Evolutionary conservation across 1,139 yeast species (phyloP).

Genomic region (Yamadazyma atmosphaerica): DNA sequence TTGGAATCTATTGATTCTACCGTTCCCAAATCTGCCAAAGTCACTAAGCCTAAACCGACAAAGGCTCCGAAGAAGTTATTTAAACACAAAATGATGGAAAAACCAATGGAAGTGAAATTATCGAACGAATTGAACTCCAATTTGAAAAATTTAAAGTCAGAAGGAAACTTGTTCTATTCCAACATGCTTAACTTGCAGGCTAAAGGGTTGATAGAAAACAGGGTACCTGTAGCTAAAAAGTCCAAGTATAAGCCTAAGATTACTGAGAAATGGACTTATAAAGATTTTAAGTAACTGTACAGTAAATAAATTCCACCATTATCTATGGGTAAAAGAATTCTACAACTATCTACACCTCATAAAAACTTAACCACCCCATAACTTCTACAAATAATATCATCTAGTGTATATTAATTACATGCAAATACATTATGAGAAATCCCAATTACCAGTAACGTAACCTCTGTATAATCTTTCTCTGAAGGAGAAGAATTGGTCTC

Average conservation of each 20-base stretch:
- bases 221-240: conserved; percentile 69
- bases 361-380: too few relatives aligned
- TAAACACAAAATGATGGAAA: conserved; percentile 60
- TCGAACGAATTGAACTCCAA: conserved; percentile 88
- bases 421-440: conserved; percentile 30
- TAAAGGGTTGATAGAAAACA: conserved; percentile 81
- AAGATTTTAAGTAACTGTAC: conserved; percentile 65
- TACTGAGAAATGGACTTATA: conserved; percentile 90
- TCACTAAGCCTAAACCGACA: conserved; percentile 24
- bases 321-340: too few relatives aligned
- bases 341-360: too few relatives aligned
- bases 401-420: conserved; percentile 9
- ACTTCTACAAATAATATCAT: not conserved
- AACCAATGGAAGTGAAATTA: conserved; percentile 80
- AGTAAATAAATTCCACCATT: conserved; percentile 1
- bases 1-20: conserved; percentile 35
- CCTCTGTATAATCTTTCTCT: conserved; percentile 54
- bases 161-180: conserved; percentile 84
- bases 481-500: conserved; percentile 48
- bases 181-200: conserved; percentile 80
- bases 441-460: conserved; percentile 50
- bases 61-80: conserved; percentile 38
- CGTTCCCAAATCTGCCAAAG: conserved; percentile 15
- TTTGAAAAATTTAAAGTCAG: conserved; percentile 81
- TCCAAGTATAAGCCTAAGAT: conserved; percentile 70